These are phyloP conservation scores for Wickerhamomyces tratensis DNA, from an alignment of 805 yeast species.

Conservation along the genomic window DNA sequence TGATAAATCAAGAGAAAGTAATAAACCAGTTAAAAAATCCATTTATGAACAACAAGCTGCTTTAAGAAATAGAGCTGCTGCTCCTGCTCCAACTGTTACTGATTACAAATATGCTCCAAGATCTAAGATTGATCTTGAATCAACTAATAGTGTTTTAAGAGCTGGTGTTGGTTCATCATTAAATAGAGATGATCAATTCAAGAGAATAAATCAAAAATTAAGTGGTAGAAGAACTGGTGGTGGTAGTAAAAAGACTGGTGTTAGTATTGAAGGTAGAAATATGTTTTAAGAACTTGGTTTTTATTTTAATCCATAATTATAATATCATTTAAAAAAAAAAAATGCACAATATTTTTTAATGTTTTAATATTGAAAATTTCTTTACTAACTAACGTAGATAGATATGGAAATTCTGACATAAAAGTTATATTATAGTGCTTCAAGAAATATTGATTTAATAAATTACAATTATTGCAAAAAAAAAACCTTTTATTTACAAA, in stretches of 20 bases:
- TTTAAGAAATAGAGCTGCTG: conserved; percentile 89
- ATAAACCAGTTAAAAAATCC: conserved; percentile 34
- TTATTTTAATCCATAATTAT: too few species aligned
- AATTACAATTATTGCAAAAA: background rate
- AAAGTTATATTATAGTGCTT: too few species aligned
- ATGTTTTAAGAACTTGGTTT: too few species aligned
- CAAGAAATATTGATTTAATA: background rate
- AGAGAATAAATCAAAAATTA: conserved; percentile 48
- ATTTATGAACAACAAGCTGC: conserved; percentile 86
- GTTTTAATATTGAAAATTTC: too few species aligned
- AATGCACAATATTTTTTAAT: too few species aligned
- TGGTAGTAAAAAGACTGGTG: conserved; percentile 50
- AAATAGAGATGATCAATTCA: conserved; percentile 70
- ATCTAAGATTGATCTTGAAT: conserved; percentile 38
- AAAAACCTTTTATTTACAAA: background rate
- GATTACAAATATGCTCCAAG: conserved; percentile 89
- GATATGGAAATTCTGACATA: too few species aligned
- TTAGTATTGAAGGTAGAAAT: conserved; percentile 70
- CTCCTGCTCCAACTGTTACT: conserved; percentile 83
- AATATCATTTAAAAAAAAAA: too few species aligned
- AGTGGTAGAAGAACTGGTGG: conserved; percentile 17
- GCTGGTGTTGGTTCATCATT: conserved; percentile 43
- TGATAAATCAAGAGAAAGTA: conserved; percentile 1
- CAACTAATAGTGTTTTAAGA: conserved; percentile 24
- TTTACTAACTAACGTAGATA: too few species aligned